Percentiles rank a stretch among this genome's conserved stretches.
Conservation (phyloP, 2,329 filamentous ascomycete genomes). For the Fusarium illudens region DNA sequence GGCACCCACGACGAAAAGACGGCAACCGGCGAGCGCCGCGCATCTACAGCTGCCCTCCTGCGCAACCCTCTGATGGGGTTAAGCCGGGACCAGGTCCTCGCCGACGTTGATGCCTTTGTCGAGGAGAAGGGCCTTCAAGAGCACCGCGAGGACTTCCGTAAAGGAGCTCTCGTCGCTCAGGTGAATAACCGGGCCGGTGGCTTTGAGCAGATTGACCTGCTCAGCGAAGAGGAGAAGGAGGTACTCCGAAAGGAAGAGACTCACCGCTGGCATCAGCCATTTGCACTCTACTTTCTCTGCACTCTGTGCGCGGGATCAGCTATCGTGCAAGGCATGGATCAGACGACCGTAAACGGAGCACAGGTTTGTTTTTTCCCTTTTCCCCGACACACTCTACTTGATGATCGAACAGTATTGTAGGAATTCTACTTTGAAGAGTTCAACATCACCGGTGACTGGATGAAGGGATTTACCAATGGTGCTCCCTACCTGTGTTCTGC, state of each 20-base stretch:
- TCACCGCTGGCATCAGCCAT: constrained; percentile 47
- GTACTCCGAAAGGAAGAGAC: constrained; percentile 42
- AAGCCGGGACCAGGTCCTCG: constrained; percentile 42
- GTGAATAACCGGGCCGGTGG: constrained; percentile 48
- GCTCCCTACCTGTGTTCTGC: constrained; percentile 64
- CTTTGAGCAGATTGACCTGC: constrained; percentile 41
- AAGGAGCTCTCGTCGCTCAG: constrained; percentile 62
- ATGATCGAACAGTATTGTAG: constrained; percentile 23
- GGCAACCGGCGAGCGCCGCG: constrained; percentile 6
- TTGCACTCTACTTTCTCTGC: constrained; percentile 48
- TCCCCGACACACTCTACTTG: too few relatives aligned
- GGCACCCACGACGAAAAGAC: constrained; percentile 32
- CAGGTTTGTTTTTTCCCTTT: constrained; percentile 57
- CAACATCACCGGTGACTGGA: constrained; percentile 49
- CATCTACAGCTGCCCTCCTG: constrained; percentile 41
- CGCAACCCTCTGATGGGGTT: constrained; percentile 45
- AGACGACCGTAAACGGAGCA: constrained; percentile 71
- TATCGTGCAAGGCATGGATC: constrained; percentile 73
- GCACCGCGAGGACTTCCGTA: constrained; percentile 55
- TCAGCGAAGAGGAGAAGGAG: constrained; percentile 43
- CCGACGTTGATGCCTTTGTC: constrained; percentile 51
- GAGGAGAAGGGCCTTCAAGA: constrained; percentile 46
- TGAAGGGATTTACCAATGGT: constrained; percentile 64
- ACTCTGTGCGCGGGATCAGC: constrained; percentile 53
- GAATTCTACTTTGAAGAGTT: constrained; percentile 49